A percentile compares a stretch with the other conserved stretches of the same genome.
Evolutionary conservation across 352 stramenopile genomes (phyloP).

Genomic region (Phytopythium sindhum): DNA sequence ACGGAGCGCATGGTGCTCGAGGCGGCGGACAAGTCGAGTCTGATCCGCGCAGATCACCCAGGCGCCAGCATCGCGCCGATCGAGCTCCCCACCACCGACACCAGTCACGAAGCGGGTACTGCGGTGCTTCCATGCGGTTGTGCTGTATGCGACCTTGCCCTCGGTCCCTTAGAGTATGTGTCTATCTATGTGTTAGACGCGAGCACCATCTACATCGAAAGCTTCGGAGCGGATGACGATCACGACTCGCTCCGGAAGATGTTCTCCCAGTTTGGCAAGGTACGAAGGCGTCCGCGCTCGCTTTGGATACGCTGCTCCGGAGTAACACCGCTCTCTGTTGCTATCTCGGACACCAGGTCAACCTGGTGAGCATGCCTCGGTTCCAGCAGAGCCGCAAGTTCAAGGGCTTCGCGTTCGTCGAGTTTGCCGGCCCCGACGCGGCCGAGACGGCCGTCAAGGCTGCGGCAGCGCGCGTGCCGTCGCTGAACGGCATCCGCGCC

Average conservation of each 20-base stretch:
- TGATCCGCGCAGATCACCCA: constrained; percentile 39
- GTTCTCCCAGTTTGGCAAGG: constrained; percentile 65
- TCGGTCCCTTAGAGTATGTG: too few species aligned
- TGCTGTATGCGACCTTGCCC: background rate
- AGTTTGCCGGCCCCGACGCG: constrained; percentile 45
- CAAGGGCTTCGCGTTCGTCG: constrained; percentile 83
- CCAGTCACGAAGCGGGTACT: constrained; percentile 17
- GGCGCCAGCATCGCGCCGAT: constrained; percentile 43
- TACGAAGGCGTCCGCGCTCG: constrained; percentile 1
- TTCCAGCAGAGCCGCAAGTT: constrained; percentile 66
- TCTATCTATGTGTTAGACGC: constrained; percentile 19
- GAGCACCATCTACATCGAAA: constrained; percentile 75
- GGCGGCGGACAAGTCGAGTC: constrained; percentile 47
- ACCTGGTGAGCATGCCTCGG: constrained; percentile 70
- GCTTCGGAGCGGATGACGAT: constrained; percentile 49
- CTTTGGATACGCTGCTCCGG: background rate
- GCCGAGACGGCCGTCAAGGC: constrained; percentile 25
- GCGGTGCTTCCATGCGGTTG: background rate
- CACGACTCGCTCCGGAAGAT: constrained; percentile 62
- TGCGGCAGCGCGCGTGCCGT: constrained; percentile 11
- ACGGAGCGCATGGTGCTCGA: constrained; percentile 59
- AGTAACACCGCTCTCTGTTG: background rate
- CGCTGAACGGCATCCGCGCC: constrained; percentile 37
- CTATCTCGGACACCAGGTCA: constrained; percentile 25
- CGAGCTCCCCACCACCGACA: constrained; percentile 23